phyloP scores from a whole-genome alignment of 192 early-diverging fungal genomes.

The Nowakowskiella sp. region DNA sequence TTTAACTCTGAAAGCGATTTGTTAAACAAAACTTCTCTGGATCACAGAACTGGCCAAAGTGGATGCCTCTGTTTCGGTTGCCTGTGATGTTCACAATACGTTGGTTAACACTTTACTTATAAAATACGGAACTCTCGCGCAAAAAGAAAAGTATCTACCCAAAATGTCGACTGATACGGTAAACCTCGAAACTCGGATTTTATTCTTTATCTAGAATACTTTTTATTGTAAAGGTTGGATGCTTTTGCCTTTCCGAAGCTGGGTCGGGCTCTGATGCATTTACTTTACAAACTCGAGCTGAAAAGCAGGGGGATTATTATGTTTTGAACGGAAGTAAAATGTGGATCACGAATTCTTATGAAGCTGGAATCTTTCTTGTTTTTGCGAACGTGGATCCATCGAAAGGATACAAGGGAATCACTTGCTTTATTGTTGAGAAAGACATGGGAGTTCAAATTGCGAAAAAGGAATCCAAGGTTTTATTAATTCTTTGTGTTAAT shows the following conservation, averaged over 20 bases:
- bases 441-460: conserved; percentile 83
- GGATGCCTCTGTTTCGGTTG: conserved; percentile 82
- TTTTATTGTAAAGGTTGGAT: conserved; percentile 60
- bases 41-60: conserved; percentile 83
- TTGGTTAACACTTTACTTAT: conserved; percentile 89
- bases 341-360: conserved; percentile 93
- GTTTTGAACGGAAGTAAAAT: conserved; percentile 73
- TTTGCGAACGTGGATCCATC: conserved; percentile 95
- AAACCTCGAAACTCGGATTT: conserved; percentile 1
- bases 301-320: conserved; percentile 81
- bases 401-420: conserved; percentile 94
- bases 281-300: conserved; percentile 78
- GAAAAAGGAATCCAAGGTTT: conserved; percentile 91
- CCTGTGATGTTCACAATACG: conserved; percentile 96
- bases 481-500: neutral
- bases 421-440: conserved; percentile 93
- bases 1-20: neutral
- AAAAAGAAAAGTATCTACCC: conserved; percentile 82
- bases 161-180: conserved; percentile 64
- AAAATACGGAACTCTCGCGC: conserved; percentile 64
- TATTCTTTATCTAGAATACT: conserved; percentile 14
- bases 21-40: neutral
- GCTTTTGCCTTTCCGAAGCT: conserved; percentile 91
- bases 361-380: conserved; percentile 92
- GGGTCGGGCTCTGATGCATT: conserved; percentile 91